Percentiles rank a stretch among this genome's conserved stretches.
These are phyloP conservation scores for Pichia sp. DNA, from an alignment of 1,139 yeast species.

Conservation along the genomic window DNA sequence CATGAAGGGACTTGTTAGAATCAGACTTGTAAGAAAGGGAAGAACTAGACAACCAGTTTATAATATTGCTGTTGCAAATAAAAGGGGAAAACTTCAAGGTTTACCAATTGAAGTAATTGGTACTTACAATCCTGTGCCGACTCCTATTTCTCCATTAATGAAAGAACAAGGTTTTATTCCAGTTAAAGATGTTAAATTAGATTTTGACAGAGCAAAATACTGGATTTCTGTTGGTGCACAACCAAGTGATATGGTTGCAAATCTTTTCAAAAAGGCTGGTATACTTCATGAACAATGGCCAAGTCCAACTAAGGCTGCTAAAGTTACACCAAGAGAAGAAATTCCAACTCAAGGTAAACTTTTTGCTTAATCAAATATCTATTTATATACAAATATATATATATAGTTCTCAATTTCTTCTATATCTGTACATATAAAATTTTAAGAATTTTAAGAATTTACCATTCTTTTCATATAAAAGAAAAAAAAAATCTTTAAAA, in stretches of 20 bases:
- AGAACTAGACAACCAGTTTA: constrained; percentile 81
- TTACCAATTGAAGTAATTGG: constrained; percentile 95
- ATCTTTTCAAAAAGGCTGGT: constrained; percentile 74
- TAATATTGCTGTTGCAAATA: constrained; percentile 84
- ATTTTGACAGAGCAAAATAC: constrained; percentile 87
- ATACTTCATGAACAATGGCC: constrained; percentile 74
- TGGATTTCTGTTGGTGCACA: constrained; percentile 99
- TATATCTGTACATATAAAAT: too few species aligned
- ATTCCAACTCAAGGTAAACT: constrained; percentile 21
- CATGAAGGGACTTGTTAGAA: constrained; percentile 53
- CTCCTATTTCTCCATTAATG: constrained; percentile 58
- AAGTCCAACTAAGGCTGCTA: constrained; percentile 30
- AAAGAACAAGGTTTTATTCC: constrained; percentile 49
- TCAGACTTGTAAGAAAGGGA: constrained; percentile 90
- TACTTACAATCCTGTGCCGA: constrained; percentile 81
- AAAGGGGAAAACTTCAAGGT: constrained; percentile 66
- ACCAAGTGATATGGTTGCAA: constrained; percentile 77
- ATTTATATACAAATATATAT: background rate
- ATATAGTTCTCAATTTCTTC: background rate
- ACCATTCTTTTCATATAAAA: background rate
- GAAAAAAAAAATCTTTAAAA: background rate
- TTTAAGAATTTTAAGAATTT: too few species aligned
- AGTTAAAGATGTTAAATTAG: constrained; percentile 72
- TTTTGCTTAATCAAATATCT: constrained; percentile 17
- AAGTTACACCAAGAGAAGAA: constrained; percentile 19